Conservation (phyloP, 2,329 filamentous ascomycete genomes). For the Aspergillus melleus region DNA sequence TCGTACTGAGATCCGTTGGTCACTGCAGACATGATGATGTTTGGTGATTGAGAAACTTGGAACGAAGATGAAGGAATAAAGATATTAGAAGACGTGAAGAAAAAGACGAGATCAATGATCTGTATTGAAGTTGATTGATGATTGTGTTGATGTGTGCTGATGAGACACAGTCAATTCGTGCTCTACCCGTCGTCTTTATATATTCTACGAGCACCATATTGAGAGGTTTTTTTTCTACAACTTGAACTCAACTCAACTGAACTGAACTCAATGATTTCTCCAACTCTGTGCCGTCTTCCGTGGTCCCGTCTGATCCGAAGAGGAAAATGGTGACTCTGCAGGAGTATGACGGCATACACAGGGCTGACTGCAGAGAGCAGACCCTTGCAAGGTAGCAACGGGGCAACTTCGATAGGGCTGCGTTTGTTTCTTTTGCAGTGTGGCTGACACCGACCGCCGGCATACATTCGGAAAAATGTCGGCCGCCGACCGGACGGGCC, state of each 20-base stretch:
- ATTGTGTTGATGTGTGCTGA: background rate
- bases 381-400: no score
- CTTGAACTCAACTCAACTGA: no score
- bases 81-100: background rate
- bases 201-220: background rate
- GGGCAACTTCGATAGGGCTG: no score
- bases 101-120: background rate
- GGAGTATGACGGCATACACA: no score
- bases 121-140: background rate
- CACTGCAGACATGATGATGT: constrained; percentile 1
- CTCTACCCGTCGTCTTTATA: background rate
- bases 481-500: background rate
- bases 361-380: no score
- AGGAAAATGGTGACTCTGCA: background rate
- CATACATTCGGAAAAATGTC: background rate
- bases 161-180: background rate
- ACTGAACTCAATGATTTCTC: no score
- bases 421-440: no score
- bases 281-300: background rate
- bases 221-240: background rate
- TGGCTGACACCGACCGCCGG: no score
- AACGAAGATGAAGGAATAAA: background rate
- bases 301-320: background rate
- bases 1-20: constrained; percentile 22
- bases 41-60: background rate